Conservation (phyloP, 208 protist genomes). For the Histomonas meleagridis region DNA sequence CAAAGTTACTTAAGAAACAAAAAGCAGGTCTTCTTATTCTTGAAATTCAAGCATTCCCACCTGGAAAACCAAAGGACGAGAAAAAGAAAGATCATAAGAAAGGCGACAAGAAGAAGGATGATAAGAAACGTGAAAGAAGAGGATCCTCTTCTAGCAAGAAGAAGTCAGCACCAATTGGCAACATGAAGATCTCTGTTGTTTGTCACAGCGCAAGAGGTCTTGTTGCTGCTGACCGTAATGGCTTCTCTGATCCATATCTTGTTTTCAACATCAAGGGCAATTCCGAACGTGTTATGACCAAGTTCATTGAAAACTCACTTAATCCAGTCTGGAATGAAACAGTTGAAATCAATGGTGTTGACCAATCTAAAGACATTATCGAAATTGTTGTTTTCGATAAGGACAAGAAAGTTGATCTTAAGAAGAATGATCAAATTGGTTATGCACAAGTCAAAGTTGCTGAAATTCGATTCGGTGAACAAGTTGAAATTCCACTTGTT, state of each 20-base stretch:
- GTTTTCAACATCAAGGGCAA: background rate
- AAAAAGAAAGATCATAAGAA: background rate
- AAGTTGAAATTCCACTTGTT: background rate
- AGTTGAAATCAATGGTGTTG: background rate
- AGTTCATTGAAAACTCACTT: background rate
- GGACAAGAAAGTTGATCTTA: background rate
- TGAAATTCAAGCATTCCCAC: too few species aligned
- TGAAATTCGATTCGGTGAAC: background rate
- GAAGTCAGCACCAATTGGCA: background rate
- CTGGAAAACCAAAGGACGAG: background rate
- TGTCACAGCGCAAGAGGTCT: background rate
- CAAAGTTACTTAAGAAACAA: too few species aligned
- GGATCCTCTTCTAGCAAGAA: background rate
- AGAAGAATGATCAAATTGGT: background rate
- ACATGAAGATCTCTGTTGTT: background rate
- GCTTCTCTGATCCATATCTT: background rate
- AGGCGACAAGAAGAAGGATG: background rate
- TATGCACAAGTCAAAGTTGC: background rate
- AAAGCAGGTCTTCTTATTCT: too few species aligned
- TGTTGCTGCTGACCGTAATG: background rate
- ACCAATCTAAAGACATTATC: background rate
- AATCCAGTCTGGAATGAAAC: background rate
- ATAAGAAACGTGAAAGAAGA: background rate
- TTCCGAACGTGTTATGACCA: background rate
- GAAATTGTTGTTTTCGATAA: background rate